Base-by-base conservation (phyloP, 1,139 yeast species). In the Candida dubliniensis region DNA sequence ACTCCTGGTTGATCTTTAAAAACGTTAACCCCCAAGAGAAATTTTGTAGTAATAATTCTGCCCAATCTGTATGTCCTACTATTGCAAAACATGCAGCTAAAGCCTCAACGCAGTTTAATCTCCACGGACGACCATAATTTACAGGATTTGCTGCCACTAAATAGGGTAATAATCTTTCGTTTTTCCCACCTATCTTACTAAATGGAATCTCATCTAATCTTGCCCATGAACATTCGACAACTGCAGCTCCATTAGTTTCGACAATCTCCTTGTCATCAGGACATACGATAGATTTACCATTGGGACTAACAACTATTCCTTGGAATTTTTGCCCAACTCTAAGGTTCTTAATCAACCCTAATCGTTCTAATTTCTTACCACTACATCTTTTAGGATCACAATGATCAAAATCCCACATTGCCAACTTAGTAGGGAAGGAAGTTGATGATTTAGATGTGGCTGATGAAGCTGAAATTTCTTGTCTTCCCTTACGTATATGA, bases 221-320 rank as follows among this genome's bases (percentile, higher is more conserved):
- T 0, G 99, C 99, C 99, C 99, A 93, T 1, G 97, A 90, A 65
- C 98, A 93, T 61, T 93, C 99, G 1, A 93, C 99, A 8, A 93
- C 99, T 0, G 99, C 96, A 10, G 91, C 95, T 30, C 99, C 99
- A 42, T 73, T 65, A 36, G 74, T 73, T 56, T 87, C 96, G 0
- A 91, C 96, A 14, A 88, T 74, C 44, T 81, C 88, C 34, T 67
- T 60, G 63, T 93, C 99, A 53, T 87, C 74, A 0, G 99, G 99
- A 63, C 96, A 89, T 1, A 93, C 97, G 1, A 90, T 95, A 3
- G 81, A 77, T 57, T 83, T 85, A 10, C 98, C 99, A 60, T 89
- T 90, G 0, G 99, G 99, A 11, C 96, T 83, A 2, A 93, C 96
- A 7, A 93, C 91, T 1, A 95, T 67, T 8, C 99, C 99, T 47